phyloP scores from a whole-genome alignment of 352 stramenopile genomes.

The Phytophthora pinifolia region DNA sequence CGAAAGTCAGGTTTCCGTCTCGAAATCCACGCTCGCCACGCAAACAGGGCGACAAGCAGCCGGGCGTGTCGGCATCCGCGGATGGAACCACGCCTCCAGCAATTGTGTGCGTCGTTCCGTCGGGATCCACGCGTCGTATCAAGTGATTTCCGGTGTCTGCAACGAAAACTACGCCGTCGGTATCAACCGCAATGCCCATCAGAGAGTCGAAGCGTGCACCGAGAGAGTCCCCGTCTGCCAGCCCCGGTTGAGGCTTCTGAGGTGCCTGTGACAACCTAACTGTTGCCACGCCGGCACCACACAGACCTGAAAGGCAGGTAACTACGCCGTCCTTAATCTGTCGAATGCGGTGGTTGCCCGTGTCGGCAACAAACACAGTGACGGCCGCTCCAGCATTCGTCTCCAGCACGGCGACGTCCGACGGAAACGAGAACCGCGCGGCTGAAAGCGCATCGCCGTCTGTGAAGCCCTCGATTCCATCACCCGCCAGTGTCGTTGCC shows the following conservation, averaged over 20 bases:
- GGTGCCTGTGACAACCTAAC: slow-evolving; percentile 29
- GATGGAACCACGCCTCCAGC: slow-evolving; percentile 60
- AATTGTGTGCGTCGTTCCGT: slow-evolving; percentile 65
- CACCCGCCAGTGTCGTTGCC: slow-evolving; percentile 59
- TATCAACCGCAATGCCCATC: slow-evolving; percentile 84
- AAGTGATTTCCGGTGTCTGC: slow-evolving; percentile 97
- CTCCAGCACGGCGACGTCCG: slow-evolving; percentile 66
- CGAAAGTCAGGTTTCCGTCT: slow-evolving; percentile 86
- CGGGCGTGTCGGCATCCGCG: slow-evolving; percentile 65
- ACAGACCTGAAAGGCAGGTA: slow-evolving; percentile 90
- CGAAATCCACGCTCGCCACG: slow-evolving; percentile 83
- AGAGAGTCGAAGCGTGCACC: slow-evolving; percentile 92
- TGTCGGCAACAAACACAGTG: slow-evolving; percentile 75
- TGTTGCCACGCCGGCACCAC: slow-evolving; percentile 71
- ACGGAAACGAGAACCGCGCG: slow-evolving; percentile 69
- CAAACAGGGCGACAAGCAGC: slow-evolving; percentile 90
- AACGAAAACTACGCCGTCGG: slow-evolving; percentile 89
- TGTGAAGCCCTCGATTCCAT: slow-evolving; percentile 44
- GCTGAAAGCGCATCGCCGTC: slow-evolving; percentile 42
- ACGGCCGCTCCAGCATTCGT: slow-evolving; percentile 27
- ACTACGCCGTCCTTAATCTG: slow-evolving; percentile 68
- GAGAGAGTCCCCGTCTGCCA: slow-evolving; percentile 81
- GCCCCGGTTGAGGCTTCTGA: slow-evolving; percentile 79
- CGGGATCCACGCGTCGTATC: slow-evolving; percentile 80
- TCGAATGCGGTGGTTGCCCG: slow-evolving; percentile 83